These are phyloP conservation scores for Blastobotrys terrestris DNA, from an alignment of 805 yeast genomes.

Conservation along the genomic window DNA sequence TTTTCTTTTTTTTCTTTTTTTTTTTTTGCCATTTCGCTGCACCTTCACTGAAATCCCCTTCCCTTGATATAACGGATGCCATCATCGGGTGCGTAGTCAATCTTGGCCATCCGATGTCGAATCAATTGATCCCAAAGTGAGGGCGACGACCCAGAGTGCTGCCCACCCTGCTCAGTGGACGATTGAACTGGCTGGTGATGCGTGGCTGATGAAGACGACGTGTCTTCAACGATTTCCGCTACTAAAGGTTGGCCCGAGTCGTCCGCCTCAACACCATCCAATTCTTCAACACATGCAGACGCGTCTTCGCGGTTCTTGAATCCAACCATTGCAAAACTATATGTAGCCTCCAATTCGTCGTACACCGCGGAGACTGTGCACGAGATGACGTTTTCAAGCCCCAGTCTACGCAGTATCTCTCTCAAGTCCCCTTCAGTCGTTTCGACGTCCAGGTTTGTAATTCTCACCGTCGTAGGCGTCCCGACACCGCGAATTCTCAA, in stretches of 20 bases:
- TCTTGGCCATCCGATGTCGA: background rate
- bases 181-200: background rate
- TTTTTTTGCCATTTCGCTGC: no score
- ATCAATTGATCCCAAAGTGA: background rate
- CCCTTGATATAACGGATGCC: conserved; percentile 2
- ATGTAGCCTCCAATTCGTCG: background rate
- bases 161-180: background rate
- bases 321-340: conserved; percentile 1
- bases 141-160: background rate
- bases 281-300: conserved; percentile 2
- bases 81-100: background rate
- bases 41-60: conserved; percentile 1
- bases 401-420: background rate
- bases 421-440: background rate
- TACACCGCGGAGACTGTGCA: background rate
- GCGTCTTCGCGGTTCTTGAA: conserved; percentile 9
- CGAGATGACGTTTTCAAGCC: background rate
- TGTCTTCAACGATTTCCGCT: background rate
- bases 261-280: conserved; percentile 9
- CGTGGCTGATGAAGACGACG: background rate
- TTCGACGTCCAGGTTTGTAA: conserved; percentile 2
- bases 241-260: conserved; percentile 6
- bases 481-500: conserved; percentile 3
- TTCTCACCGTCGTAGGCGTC: conserved; percentile 2
- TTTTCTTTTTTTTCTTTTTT: no score